Percentiles rank a stretch among this genome's conserved stretches.
Conservation (phyloP, 495 filamentous ascomycete species). For the Tuber calosporum region DNA sequence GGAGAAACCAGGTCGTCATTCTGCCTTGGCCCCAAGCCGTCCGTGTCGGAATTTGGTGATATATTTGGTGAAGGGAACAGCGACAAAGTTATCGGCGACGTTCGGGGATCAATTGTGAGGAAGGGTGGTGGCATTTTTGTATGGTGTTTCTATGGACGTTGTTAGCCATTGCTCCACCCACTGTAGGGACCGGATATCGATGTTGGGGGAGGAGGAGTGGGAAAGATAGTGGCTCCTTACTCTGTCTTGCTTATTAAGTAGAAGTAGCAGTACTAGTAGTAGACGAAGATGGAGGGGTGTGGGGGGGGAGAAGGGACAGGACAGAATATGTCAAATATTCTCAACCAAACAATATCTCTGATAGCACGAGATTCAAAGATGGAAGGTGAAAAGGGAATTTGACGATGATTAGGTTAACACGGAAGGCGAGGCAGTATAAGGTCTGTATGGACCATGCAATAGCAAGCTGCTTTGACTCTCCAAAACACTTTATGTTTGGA, state of each 20-base stretch:
- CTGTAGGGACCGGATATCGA: neutral
- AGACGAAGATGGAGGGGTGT: neutral
- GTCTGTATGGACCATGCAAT: neutral
- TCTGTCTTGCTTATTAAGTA: neutral
- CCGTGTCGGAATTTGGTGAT: neutral
- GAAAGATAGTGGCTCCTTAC: neutral
- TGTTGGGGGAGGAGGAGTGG: neutral
- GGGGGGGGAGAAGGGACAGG: neutral
- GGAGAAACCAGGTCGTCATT: constrained; percentile 18
- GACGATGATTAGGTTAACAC: neutral
- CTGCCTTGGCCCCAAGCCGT: neutral
- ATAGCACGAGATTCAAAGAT: neutral
- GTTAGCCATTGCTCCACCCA: neutral
- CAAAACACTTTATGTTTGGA: constrained; percentile 3
- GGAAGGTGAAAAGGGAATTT: neutral
- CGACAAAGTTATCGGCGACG: constrained; percentile 25
- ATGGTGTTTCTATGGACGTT: constrained; percentile 6
- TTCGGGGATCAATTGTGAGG: constrained; percentile 22
- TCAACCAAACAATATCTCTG: neutral
- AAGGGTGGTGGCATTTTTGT: constrained; percentile 23
- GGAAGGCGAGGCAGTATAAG: neutral
- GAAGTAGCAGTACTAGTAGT: neutral
- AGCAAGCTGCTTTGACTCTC: neutral
- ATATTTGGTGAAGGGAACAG: constrained; percentile 18
- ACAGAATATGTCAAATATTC: constrained; percentile 5